Evolutionary conservation across 2,329 filamentous ascomycete species (phyloP).

Genomic region (Aspergillus terreus): DNA sequence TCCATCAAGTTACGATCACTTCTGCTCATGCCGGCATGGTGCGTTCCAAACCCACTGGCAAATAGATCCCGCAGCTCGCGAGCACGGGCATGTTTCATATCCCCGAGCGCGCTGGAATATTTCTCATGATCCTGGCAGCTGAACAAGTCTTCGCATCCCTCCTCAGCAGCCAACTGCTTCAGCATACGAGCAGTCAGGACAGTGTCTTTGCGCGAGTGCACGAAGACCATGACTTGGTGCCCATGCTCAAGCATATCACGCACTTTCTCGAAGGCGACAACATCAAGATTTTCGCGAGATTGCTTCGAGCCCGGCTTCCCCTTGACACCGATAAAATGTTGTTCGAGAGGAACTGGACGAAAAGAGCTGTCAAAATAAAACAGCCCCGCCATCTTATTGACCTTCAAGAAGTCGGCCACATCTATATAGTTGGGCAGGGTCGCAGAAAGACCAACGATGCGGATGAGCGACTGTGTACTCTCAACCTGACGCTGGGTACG

Average conservation of each 20-base stretch:
- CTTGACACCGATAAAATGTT: conserved; percentile 95
- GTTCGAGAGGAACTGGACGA: conserved; percentile 89
- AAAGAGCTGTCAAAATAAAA: conserved; percentile 98
- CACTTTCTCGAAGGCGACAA: conserved; percentile 87
- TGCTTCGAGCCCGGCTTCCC: conserved; percentile 76
- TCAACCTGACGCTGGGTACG: conserved; percentile 95
- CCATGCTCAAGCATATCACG: conserved; percentile 83
- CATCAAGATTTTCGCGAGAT: conserved; percentile 84
- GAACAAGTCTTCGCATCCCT: conserved; percentile 75
- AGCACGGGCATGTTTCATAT: conserved; percentile 81
- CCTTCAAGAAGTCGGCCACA: conserved; percentile 93
- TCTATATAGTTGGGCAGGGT: conserved; percentile 96
- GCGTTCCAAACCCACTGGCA: conserved; percentile 85
- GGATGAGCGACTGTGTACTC: conserved; percentile 94
- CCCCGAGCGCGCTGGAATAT: conserved; percentile 74
- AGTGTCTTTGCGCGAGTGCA: conserved; percentile 94
- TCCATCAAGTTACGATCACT: conserved; percentile 96
- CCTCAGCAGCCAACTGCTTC: conserved; percentile 78
- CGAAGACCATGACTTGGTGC: conserved; percentile 99
- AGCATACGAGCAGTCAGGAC: conserved; percentile 81
- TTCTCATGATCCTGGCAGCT: conserved; percentile 74
- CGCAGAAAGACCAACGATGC: conserved; percentile 90
- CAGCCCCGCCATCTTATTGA: conserved; percentile 85
- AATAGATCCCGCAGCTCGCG: conserved; percentile 85
- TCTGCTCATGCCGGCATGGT: conserved; percentile 94